Base-by-base conservation (phyloP, 371 early-diverging fungal genomes). In the Amoeboaphelidium occidentale region DNA sequence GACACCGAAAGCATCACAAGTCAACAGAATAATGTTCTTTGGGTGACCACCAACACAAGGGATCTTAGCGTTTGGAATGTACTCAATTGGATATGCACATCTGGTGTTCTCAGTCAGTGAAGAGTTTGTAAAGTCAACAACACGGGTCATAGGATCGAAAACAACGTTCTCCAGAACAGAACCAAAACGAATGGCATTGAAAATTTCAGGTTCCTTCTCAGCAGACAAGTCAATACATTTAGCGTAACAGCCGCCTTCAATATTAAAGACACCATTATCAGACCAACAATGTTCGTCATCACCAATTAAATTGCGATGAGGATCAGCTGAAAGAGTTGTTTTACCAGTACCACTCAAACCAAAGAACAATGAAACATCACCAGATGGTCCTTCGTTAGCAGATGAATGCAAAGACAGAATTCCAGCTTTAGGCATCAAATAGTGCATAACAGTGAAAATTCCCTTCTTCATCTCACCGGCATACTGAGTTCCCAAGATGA, bases 391-490 rank as follows among this genome's bases (percentile, higher is more conserved):
- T 60, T 85, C 89, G 62, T 94, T 94, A 57, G 90, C 88, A 54
- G 84, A 83, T 2, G 92, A 89, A 71, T 94, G 96, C 49, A 94
- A 74, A 22, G 91, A 91, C 12, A 94, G 72, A 26, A 92, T 91
- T 52, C 90, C 90, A 25, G 81, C 79, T 71, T 86, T 87, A 52
- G 72, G 94, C 93, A 92, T 92, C 57, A 85, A 67, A 72, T 94
- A 92, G 70, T 94, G 91, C 94, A 94, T 92, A 48, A 94, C 89
- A 25, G 91, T 88, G 65, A 93, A 90, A 52, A 84, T 65, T 52
- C 94, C 94, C 76, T 93, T 93, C 72, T 92, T 94, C 94, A 94
- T 94, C 69, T 94, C 94, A 53, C 94, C 94, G 46, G 94, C 94
- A 58, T 94, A 94, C 62, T 89, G 83, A 52, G 91, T 86, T 48